Conservation (phyloP, 345 rosid genomes). For the Clarkia xantiana region DNA sequence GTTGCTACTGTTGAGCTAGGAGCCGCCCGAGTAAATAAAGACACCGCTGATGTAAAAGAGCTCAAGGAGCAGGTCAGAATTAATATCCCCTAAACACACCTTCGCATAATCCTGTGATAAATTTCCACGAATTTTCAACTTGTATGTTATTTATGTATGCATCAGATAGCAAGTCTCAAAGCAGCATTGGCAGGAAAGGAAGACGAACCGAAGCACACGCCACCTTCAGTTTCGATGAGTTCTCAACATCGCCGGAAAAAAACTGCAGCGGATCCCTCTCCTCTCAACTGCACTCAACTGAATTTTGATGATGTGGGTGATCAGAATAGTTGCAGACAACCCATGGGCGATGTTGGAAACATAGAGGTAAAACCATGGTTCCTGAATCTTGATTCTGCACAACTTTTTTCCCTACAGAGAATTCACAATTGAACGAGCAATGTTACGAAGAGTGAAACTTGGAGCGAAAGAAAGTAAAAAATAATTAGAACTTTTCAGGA, state of each 20-base stretch:
- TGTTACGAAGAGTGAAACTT: no score
- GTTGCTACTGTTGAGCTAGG: conserved; percentile 94
- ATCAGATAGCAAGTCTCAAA: conserved; percentile 68
- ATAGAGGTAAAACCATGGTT: conserved; percentile 42
- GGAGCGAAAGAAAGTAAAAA: no score
- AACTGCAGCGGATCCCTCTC: conserved; percentile 26
- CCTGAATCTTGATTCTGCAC: conserved; percentile 1
- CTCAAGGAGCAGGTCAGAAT: conserved; percentile 71
- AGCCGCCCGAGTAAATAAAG: conserved; percentile 83
- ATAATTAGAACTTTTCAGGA: no score
- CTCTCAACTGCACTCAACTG: conserved; percentile 23
- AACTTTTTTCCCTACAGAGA: neutral
- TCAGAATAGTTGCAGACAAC: conserved; percentile 27
- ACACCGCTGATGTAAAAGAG: conserved; percentile 61
- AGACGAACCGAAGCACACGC: conserved; percentile 33
- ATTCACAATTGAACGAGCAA: no score
- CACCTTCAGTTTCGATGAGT: conserved; percentile 28
- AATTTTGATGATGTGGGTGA: conserved; percentile 20
- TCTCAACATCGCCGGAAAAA: conserved; percentile 41
- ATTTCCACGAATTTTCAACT: neutral
- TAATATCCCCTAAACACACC: neutral
- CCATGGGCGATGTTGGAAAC: conserved; percentile 57
- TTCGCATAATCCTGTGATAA: neutral
- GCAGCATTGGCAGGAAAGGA: conserved; percentile 70
- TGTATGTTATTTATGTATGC: conserved; percentile 4